Evolutionary conservation across 202 grass and related monocot genomes (phyloP), one percentile per base, ranked within the genome.

Genomic region (Hordeum pubiflorum): DNA sequence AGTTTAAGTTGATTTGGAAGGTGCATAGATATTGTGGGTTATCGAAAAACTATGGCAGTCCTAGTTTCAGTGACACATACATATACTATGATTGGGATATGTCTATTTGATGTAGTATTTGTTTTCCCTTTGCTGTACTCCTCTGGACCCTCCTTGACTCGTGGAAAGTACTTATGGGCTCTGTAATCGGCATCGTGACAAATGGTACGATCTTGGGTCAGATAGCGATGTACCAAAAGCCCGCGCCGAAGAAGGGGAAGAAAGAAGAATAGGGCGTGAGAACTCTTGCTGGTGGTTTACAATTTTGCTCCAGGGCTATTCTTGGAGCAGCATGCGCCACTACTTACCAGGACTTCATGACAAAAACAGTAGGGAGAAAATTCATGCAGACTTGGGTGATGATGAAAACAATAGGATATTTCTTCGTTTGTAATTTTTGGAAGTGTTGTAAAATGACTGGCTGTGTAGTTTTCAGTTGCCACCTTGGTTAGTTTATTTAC

Each of bases 141-240:
- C 15, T 82, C 37, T 31, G 37, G 9, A 77, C 10, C 89, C 43
- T 46, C 50, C 91, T 90, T 94, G 78, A 97, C 84, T 83, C 57
- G n/a, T 85, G 40, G 37, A 29, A 92, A 98, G 96, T 99, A 78
- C 77, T 95, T 37, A 85, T 91, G 92, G 96, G 96, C 75, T 99
- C 92, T 1, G 83, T 85, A 34, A 86, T 93, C 0, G 90, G 96
- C 69, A 90, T 93, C 24, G 27, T 81, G 56, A 99, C 81, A 85
- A 99, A 99, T 43, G 96, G 96, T 10, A 99, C 96, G 6, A 58
- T 99, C 56, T 74, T 95, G 65, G 77, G 85, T 75, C 92, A 95
- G 80, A 99, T 99, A 86, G 17, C 91, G 5, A 10, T 86, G 29
- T 99, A 99, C 85, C 84, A 86, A 73, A 93, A 93, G 50, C 17